phyloP scores from a whole-genome alignment of 164 flowering plant genomes.

The Kalanchoe fedtschenkoi region DNA sequence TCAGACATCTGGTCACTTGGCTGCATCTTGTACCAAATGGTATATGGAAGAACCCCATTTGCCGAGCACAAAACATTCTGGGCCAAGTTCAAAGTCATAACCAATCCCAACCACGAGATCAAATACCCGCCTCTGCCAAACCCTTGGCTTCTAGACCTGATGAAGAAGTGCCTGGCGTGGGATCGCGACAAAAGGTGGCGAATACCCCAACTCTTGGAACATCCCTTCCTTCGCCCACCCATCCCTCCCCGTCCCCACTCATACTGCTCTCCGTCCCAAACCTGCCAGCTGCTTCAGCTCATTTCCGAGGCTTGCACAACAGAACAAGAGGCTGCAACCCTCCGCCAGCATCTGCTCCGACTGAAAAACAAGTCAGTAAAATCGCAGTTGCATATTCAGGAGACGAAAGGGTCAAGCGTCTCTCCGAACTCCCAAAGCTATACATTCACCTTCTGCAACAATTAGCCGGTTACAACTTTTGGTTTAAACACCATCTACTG shows the following conservation, averaged over 20 bases:
- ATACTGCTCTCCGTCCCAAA: conserved; percentile 19
- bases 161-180: conserved; percentile 96
- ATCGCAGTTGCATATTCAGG: too few species aligned
- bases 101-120: conserved; percentile 78
- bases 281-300: conserved; percentile 34
- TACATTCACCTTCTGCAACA: too few species aligned
- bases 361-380: too few species aligned
- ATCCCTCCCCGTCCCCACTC: conserved; percentile 30
- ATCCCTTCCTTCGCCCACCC: conserved; percentile 87
- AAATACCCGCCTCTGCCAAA: conserved; percentile 58
- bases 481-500: too few species aligned
- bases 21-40: conserved; percentile 88
- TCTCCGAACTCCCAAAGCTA: too few species aligned
- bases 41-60: too few species aligned
- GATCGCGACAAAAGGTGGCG: conserved; percentile 82
- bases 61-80: conserved; percentile 94
- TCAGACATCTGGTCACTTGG: conserved; percentile 99
- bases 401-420: too few species aligned
- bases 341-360: conserved; percentile 38
- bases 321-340: conserved; percentile 30
- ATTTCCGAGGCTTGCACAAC: conserved; percentile 36
- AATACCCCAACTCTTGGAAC: conserved; percentile 75
- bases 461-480: too few species aligned
- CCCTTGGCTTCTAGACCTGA: conserved; percentile 82
- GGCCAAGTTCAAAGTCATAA: conserved; percentile 93